These are phyloP conservation scores for Claviceps digitariae DNA, from an alignment of 2,329 filamentous ascomycete species.

Conservation along the genomic window DNA sequence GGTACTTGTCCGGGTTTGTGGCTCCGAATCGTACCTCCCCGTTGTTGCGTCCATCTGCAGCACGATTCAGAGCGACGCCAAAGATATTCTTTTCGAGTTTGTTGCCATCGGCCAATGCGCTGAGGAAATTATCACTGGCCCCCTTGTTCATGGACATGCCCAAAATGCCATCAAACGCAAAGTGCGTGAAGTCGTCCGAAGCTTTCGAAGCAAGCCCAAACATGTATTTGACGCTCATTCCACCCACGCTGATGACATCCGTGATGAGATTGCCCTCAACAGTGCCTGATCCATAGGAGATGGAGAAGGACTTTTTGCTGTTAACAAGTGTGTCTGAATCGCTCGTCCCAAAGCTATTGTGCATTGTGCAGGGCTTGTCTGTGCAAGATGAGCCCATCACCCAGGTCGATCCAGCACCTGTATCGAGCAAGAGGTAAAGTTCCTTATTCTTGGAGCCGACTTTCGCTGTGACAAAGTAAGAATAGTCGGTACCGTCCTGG, in stretches of 20 bases:
- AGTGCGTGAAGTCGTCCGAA: slow-evolving; percentile 60
- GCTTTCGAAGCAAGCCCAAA: slow-evolving; percentile 63
- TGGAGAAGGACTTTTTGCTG: slow-evolving; percentile 41
- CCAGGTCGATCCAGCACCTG: slow-evolving; percentile 64
- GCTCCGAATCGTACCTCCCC: slow-evolving; percentile 69
- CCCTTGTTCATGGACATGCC: slow-evolving; percentile 55
- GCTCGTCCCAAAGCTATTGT: slow-evolving; percentile 53
- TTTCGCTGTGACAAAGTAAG: slow-evolving; percentile 46
- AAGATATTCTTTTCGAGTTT: slow-evolving; percentile 52
- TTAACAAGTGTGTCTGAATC: slow-evolving; percentile 52
- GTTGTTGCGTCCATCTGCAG: slow-evolving; percentile 49
- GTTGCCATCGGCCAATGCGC: slow-evolving; percentile 42
- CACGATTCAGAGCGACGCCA: slow-evolving; percentile 56
- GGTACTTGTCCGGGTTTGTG: slow-evolving; percentile 52
- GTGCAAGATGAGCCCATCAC: slow-evolving; percentile 62
- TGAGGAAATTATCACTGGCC: slow-evolving; percentile 52
- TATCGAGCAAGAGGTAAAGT: slow-evolving; percentile 51
- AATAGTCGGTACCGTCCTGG: slow-evolving; percentile 53
- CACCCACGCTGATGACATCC: slow-evolving; percentile 55
- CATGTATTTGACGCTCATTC: slow-evolving; percentile 46
- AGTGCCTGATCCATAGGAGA: slow-evolving; percentile 65
- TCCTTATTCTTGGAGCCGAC: slow-evolving; percentile 41
- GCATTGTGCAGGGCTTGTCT: slow-evolving; percentile 50
- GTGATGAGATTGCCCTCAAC: slow-evolving; percentile 53
- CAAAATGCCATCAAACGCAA: slow-evolving; percentile 79